Conservation (phyloP, 805 yeast species). For the Lipomyces oligophaga region DNA sequence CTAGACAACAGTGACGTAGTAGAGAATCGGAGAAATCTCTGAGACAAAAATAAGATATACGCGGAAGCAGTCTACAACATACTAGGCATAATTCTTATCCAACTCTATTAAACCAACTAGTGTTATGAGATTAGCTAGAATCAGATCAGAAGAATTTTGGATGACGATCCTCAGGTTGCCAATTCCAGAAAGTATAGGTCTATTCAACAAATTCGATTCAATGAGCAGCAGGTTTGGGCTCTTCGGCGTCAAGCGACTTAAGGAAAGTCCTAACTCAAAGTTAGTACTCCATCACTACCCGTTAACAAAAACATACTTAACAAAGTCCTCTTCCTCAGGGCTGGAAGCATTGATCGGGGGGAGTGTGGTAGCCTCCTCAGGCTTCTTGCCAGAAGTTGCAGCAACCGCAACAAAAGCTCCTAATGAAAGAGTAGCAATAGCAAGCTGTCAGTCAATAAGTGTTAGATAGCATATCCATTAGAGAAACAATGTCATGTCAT, state of each 20-base stretch:
- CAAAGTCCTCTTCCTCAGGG: slow-evolving; percentile 86
- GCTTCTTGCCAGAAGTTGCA: slow-evolving; percentile 53
- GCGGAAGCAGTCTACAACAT: too few species aligned
- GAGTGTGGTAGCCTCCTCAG: slow-evolving; percentile 48
- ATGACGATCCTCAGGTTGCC: too few species aligned
- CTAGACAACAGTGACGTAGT: too few species aligned
- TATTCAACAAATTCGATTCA: too few species aligned
- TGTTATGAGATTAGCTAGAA: too few species aligned
- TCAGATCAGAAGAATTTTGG: too few species aligned
- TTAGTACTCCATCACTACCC: neutral
- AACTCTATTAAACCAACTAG: too few species aligned
- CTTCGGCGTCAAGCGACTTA: slow-evolving; percentile 26
- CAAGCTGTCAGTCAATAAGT: slow-evolving; percentile 44
- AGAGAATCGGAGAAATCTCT: too few species aligned
- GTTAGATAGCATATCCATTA: neutral
- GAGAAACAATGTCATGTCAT: neutral
- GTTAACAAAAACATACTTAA: slow-evolving; percentile 37
- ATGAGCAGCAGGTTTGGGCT: slow-evolving; percentile 15
- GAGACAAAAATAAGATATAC: too few species aligned
- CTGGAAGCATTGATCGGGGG: slow-evolving; percentile 73
- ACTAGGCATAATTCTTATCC: too few species aligned
- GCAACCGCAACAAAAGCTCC: slow-evolving; percentile 63
- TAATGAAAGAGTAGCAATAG: slow-evolving; percentile 72
- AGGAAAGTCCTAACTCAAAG: slow-evolving; percentile 15
- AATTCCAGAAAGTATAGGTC: too few species aligned